Evolutionary conservation across 805 yeast genomes (phyloP), one percentile per base, ranked within the genome.

Genomic region (Clavispora fructus): DNA sequence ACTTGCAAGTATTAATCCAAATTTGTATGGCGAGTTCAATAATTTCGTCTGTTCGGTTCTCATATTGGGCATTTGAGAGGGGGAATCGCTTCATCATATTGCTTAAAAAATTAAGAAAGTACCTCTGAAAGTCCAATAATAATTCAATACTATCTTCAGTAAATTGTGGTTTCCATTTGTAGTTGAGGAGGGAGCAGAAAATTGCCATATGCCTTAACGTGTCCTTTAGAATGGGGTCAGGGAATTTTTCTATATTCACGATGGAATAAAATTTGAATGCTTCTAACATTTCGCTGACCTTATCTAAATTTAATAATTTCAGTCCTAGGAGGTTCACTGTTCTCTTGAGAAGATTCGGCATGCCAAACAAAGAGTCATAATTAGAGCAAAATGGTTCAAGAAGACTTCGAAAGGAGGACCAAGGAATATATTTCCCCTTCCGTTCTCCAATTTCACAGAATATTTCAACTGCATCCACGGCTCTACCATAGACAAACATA

Each of bases 51-150:
- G 62, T 50, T 31, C 44, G 43, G 2, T 41, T 43, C 27, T 68
- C 72, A 12, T 59, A 59, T 1, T 46, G 19, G 6, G 52, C 31
- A 19, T 56, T 58, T 5, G 58, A 56, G 31, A 63, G 45, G 1
- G 75, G 73, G 29, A 67, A 56, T 14, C 70, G 51, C 5, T 71
- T 65, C 75, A 71, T 70, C 27, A 59, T 63, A 8, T 41, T 41
- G 41, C 65, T 59, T 7, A 69, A 48, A 19, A 60, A 45, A 12
- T 31, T 33, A 35, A 48, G 26, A 37, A 52, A 35, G n/a, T 39
- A 13, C 35, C 43, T 32, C 35, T 40, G 43, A 55, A 51, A 44
- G 35, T 52, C 25, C 29, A 47, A 51, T 61, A 57, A 14, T 50
- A 35, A 43, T 49, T 57, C 12, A 52, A 42, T 6, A 48, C 27